Percentiles rank a stretch among this genome's conserved stretches.
Conservation (phyloP, 2,329 filamentous ascomycete species). For the Epichloe amarillans region DNA sequence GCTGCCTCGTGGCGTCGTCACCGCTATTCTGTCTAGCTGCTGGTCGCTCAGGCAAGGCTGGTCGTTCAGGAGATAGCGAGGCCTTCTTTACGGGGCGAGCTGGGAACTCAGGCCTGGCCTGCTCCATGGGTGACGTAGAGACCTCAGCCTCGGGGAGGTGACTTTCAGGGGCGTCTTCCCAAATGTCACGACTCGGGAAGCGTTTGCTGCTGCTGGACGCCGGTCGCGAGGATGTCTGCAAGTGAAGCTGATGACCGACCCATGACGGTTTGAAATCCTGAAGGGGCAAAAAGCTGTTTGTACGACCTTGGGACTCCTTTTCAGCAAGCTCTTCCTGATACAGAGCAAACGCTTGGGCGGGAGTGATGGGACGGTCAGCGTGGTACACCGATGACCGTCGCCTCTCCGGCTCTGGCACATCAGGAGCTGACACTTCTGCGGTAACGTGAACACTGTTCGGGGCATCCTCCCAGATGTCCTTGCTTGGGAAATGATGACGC, state of each 20-base stretch:
- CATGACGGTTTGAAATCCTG: slow-evolving; percentile 28
- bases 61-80: slow-evolving; percentile 26
- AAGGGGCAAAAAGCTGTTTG: slow-evolving; percentile 16
- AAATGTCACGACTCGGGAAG: slow-evolving; percentile 86
- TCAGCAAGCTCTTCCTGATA: slow-evolving; percentile 53
- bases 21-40: slow-evolving; percentile 33
- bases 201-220: slow-evolving; percentile 46
- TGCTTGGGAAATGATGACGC: slow-evolving; percentile 71
- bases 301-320: slow-evolving; percentile 27
- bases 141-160: slow-evolving; percentile 63
- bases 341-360: slow-evolving; percentile 52
- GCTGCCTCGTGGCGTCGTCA: slow-evolving; percentile 24
- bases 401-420: slow-evolving; percentile 27
- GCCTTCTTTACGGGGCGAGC: slow-evolving; percentile 24
- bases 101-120: slow-evolving; percentile 17
- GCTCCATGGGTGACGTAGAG: slow-evolving; percentile 20
- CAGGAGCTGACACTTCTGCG: slow-evolving; percentile 74
- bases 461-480: slow-evolving; percentile 95
- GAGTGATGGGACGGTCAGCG: slow-evolving; percentile 34
- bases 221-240: slow-evolving; percentile 32
- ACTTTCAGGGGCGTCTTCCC: slow-evolving; percentile 87
- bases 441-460: slow-evolving; percentile 70
- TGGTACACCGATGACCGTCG: slow-evolving; percentile 16
- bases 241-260: slow-evolving; percentile 33
- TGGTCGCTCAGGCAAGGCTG: slow-evolving; percentile 36